Conservation (phyloP, 2,329 filamentous ascomycete genomes). For the Pseudogymnoascus sp. region DNA sequence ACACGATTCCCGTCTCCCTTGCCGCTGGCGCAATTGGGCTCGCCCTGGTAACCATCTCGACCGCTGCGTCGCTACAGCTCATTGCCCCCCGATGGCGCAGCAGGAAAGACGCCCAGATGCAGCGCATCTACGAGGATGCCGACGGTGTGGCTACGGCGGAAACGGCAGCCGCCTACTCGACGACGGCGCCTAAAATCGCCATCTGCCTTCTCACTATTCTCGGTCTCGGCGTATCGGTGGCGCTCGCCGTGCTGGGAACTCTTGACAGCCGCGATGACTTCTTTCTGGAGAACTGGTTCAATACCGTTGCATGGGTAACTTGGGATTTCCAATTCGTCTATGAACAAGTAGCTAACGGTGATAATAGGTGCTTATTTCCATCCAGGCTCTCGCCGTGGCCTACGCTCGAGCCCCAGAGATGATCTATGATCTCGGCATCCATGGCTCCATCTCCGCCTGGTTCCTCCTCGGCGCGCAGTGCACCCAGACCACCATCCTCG, state of each 20-base stretch:
- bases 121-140: conserved; percentile 55
- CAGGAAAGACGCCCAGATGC: conserved; percentile 25
- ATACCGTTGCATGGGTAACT: conserved; percentile 56
- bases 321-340: conserved; percentile 19
- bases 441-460: conserved; percentile 42
- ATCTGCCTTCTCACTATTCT: conserved; percentile 47
- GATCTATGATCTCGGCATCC: conserved; percentile 47
- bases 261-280: conserved; percentile 33
- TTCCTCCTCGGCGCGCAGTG: conserved; percentile 39
- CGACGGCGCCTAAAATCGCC: conserved; percentile 47
- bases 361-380: conserved; percentile 41
- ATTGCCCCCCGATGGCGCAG: conserved; percentile 30
- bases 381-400: conserved; percentile 45
- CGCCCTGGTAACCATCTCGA: conserved; percentile 31
- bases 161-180: conserved; percentile 55
- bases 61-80: conserved; percentile 33
- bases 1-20: conserved; percentile 16
- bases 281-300: conserved; percentile 52
- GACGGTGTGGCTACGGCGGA: conserved; percentile 64
- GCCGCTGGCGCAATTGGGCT: conserved; percentile 26
- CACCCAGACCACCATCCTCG: conserved; percentile 38
- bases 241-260: conserved; percentile 47
- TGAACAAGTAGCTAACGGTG: conserved; percentile 7
- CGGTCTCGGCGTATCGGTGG: conserved; percentile 50
- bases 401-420: conserved; percentile 44